These are phyloP conservation scores for Cryomyces minteri DNA, from an alignment of 495 filamentous ascomycete genomes.

Conservation along the genomic window DNA sequence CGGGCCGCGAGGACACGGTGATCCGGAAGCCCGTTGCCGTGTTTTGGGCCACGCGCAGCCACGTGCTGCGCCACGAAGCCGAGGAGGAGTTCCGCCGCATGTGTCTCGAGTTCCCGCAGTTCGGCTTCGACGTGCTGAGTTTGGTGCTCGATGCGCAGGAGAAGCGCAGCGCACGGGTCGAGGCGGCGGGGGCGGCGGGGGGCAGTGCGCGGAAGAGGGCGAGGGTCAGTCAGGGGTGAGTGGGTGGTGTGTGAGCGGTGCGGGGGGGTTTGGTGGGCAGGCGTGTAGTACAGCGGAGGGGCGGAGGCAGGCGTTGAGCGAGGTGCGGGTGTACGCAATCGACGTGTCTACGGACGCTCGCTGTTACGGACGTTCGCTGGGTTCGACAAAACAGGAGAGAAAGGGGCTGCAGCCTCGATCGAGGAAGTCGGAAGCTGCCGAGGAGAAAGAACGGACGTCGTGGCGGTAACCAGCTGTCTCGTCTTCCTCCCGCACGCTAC, in stretches of 20 bases:
- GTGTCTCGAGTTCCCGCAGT: conserved; percentile 79
- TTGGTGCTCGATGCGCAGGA: conserved; percentile 49
- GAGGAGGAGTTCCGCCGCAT: conserved; percentile 63
- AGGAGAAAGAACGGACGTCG: no score
- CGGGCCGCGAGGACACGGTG: conserved; percentile 41
- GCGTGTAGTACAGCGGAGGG: neutral
- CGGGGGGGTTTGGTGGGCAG: no score
- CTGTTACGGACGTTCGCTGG: no score
- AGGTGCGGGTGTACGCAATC: no score
- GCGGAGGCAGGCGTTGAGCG: no score
- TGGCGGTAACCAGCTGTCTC: no score
- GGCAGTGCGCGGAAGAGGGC: conserved; percentile 27
- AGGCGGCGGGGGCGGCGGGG: conserved; percentile 11
- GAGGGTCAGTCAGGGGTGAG: conserved; percentile 16
- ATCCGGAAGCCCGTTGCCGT: conserved; percentile 73
- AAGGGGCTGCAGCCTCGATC: no score
- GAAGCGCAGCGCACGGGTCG: conserved; percentile 25
- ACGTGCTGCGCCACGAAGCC: conserved; percentile 65
- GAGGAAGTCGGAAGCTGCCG: no score
- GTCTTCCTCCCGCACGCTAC: no score
- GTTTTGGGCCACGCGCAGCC: conserved; percentile 72
- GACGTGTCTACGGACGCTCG: no score
- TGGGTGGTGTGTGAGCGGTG: neutral
- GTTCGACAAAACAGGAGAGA: no score
- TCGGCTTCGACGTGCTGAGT: conserved; percentile 74